phyloP scores from a whole-genome alignment of 2,329 filamentous ascomycete genomes.

The Botrytis paeoniae region DNA sequence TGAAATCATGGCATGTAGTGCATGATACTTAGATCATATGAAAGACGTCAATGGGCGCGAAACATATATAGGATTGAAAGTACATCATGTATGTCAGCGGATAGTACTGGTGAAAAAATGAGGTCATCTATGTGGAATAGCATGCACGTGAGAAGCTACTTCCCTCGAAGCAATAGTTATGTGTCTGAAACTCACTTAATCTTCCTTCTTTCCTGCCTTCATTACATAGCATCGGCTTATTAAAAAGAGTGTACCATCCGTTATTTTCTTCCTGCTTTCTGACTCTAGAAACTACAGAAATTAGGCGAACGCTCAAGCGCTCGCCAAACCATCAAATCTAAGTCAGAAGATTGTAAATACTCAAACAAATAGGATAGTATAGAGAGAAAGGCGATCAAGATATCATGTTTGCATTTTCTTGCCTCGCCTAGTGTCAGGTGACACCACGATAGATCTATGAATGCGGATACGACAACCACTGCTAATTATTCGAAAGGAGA shows the following conservation, averaged over 20 bases:
- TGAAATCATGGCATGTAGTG: not conserved
- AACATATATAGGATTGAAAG: not conserved
- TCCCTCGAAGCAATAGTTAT: not conserved
- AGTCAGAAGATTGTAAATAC: not conserved
- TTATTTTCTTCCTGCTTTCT: not conserved
- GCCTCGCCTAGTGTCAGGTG: not conserved
- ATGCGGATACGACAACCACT: not conserved
- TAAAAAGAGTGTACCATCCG: not conserved
- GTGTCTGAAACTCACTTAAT: not conserved
- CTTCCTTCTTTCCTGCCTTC: not conserved
- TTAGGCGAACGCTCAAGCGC: not conserved
- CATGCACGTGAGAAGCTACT: not conserved
- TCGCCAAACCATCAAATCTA: not conserved
- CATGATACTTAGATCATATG: not conserved
- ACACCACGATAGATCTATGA: not conserved
- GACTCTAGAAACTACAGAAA: not conserved
- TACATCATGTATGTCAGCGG: not conserved
- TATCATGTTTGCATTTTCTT: not conserved
- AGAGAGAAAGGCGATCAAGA: not conserved
- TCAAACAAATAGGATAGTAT: not conserved
- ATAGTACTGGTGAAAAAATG: not conserved
- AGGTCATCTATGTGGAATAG: not conserved
- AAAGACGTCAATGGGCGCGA: not conserved
- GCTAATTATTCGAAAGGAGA: rapidly evolving
- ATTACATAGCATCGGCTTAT: not conserved